Conservation (phyloP, 2,329 filamentous ascomycete species). For the Xylaria sp. region DNA sequence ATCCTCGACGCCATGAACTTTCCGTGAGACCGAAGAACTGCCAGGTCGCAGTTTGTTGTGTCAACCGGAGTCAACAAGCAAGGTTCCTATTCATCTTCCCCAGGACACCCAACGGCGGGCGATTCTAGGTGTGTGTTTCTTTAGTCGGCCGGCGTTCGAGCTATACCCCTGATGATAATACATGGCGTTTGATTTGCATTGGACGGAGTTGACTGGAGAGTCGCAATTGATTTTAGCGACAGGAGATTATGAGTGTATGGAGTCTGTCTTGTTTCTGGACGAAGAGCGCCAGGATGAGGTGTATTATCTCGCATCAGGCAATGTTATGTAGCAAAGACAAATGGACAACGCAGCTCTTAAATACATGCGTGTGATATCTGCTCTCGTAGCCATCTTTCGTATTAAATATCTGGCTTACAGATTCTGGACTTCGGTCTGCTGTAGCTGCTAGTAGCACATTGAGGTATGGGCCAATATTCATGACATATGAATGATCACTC, state of each 20-base stretch:
- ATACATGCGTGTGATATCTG: neutral
- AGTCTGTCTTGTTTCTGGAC: neutral
- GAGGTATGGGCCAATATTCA: neutral
- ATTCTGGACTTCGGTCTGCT: too few species aligned
- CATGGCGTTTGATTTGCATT: conserved; percentile 19
- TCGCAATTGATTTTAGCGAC: neutral
- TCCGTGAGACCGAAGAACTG: conserved; percentile 33
- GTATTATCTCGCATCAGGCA: neutral
- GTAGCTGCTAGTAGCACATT: neutral
- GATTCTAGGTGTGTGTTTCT: neutral
- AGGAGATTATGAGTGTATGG: neutral
- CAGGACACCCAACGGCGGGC: neutral
- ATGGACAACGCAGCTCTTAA: neutral
- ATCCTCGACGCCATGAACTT: conserved; percentile 52
- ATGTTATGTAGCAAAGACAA: too few species aligned
- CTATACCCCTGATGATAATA: conserved; percentile 24
- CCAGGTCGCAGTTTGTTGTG: neutral
- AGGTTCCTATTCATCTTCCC: neutral
- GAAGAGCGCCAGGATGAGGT: neutral
- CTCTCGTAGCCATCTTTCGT: neutral
- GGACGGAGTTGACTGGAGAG: neutral
- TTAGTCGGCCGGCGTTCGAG: conserved; percentile 18
- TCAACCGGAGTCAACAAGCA: neutral
- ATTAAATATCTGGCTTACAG: too few species aligned
- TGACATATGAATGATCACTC: neutral